Percentiles rank a stretch among this genome's conserved stretches.
Evolutionary conservation across 1,284 basidiomycete species (phyloP).

Genomic region (Malassezia psittaci): DNA sequence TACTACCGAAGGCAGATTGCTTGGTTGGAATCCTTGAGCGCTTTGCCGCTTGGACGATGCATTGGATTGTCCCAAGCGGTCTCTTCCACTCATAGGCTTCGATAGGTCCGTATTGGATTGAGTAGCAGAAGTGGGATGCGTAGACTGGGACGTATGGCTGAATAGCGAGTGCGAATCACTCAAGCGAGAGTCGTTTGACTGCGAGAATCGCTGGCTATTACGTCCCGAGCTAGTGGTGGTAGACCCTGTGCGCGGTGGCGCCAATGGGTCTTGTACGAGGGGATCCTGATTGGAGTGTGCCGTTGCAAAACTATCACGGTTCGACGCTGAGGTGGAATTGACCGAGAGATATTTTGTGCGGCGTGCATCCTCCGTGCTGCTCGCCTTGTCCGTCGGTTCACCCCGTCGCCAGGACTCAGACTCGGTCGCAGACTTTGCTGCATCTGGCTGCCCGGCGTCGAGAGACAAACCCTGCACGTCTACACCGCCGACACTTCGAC

Average conservation of each 20-base stretch:
- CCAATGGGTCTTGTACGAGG: background rate
- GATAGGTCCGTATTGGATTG: background rate
- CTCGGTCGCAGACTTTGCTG: too few relatives aligned
- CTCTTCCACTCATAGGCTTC: background rate
- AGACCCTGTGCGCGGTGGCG: background rate
- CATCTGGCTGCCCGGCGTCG: too few relatives aligned
- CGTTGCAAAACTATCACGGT: background rate
- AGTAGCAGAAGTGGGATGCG: background rate
- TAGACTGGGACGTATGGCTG: background rate
- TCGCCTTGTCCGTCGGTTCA: background rate
- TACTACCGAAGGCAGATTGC: background rate
- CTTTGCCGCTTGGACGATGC: background rate
- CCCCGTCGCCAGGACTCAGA: too few relatives aligned
- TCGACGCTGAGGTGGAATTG: background rate
- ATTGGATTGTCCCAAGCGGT: background rate
- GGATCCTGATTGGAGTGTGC: background rate
- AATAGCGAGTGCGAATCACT: conserved; percentile 5
- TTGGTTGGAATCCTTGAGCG: background rate
- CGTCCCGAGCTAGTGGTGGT: background rate
- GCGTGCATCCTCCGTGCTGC: background rate
- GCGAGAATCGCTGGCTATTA: background rate
- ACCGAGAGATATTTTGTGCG: background rate
- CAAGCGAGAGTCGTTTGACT: background rate
- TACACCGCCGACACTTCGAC: conserved; percentile 2
- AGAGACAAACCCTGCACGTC: background rate